Conservation (phyloP, 208 protist genomes). For the Angomonas ambiguus region DNA sequence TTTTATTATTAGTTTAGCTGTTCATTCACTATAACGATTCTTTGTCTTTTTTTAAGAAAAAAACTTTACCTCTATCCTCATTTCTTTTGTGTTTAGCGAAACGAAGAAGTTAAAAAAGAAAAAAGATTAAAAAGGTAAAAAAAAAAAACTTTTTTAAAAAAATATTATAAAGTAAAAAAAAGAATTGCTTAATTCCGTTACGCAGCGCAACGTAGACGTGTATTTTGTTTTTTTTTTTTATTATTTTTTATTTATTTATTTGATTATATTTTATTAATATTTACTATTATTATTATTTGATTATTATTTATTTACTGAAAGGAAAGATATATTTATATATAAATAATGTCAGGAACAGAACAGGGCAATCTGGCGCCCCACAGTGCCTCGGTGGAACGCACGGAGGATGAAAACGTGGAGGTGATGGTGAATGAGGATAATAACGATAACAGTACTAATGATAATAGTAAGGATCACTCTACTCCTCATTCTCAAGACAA, state of each 20-base stretch:
- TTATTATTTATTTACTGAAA: neutral
- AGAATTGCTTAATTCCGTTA: neutral
- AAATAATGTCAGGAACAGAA: no score
- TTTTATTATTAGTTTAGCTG: no score
- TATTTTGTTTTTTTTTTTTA: neutral
- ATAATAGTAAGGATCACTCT: neutral
- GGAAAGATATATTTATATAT: neutral
- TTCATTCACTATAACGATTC: no score
- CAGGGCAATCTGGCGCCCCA: no score
- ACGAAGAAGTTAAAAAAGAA: no score
- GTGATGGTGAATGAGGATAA: neutral
- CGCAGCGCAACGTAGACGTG: neutral
- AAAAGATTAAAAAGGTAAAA: neutral
- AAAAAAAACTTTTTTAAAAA: conserved; percentile 7
- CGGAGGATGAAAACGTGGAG: no score
- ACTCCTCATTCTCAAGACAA: neutral
- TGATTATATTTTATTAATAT: conserved; percentile 5
- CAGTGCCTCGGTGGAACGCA: no score
- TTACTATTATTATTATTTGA: neutral
- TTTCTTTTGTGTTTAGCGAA: no score
- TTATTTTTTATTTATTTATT: neutral
- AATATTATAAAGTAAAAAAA: conserved; percentile 2
- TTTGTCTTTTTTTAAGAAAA: no score
- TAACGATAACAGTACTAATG: neutral
- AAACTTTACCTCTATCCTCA: no score